Evolutionary conservation across 768 basidiomycete genomes (phyloP).

Genomic region (Tylopilus cervinicoccineus): DNA sequence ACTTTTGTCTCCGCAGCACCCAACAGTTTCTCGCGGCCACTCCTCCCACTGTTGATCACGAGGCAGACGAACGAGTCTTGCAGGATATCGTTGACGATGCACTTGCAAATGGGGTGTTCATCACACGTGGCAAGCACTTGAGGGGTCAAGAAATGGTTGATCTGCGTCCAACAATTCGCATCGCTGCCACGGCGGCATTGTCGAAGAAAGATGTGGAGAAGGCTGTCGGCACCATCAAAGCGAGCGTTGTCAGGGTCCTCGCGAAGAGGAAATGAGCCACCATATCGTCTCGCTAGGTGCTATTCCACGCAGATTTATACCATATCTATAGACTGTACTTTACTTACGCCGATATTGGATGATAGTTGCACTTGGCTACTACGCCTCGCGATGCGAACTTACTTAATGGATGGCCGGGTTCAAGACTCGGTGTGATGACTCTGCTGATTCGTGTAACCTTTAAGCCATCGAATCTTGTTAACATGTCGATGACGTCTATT

Average conservation of each 20-base stretch:
- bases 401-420: no score
- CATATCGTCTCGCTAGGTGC: neutral
- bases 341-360: conserved; percentile 8
- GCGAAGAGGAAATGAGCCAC: conserved; percentile 46
- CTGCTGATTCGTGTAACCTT: no score
- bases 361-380: conserved; percentile 3
- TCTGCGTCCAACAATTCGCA: conserved; percentile 75
- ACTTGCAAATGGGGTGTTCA: conserved; percentile 73
- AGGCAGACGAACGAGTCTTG: conserved; percentile 70
- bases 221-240: conserved; percentile 70
- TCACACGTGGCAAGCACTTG: conserved; percentile 81
- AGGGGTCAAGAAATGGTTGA: conserved; percentile 82
- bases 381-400: no score
- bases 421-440: no score
- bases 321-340: conserved; percentile 28
- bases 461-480: no score
- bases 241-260: conserved; percentile 70
- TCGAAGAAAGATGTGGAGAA: conserved; percentile 92
- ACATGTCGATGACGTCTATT: no score
- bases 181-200: conserved; percentile 76
- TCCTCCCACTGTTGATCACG: conserved; percentile 44
- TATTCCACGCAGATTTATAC: conserved; percentile 22
- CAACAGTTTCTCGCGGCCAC: conserved; percentile 19
- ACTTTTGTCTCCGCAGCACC: conserved; percentile 58
- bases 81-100: conserved; percentile 94